Conservation (phyloP, 352 stramenopile genomes). For the Phytophthora rubi region DNA sequence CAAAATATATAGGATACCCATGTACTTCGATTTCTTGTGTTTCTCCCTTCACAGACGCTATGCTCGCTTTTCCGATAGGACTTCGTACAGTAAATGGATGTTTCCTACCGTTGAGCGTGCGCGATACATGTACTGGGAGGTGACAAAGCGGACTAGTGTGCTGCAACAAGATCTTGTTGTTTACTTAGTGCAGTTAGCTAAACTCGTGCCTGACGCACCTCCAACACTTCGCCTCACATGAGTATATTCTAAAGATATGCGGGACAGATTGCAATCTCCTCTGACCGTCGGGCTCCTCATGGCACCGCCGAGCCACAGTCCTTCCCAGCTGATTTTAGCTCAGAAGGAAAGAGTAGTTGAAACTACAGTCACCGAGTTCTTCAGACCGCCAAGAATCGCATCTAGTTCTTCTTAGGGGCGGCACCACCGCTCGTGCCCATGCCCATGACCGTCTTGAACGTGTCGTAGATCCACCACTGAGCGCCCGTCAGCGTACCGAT, state of each 20-base stretch:
- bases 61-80: no score
- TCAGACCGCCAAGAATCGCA: constrained; percentile 16
- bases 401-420: constrained; percentile 74
- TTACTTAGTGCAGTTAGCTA: constrained; percentile 33
- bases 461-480: constrained; percentile 98
- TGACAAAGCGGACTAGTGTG: background rate
- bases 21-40: background rate
- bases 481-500: constrained; percentile 96
- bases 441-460: constrained; percentile 93
- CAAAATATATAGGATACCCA: background rate
- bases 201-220: constrained; percentile 15
- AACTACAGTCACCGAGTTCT: constrained; percentile 19
- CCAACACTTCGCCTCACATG: constrained; percentile 19
- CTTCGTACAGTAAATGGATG: no score
- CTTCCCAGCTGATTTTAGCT: constrained; percentile 1
- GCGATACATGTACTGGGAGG: no score
- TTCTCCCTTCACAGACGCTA: background rate
- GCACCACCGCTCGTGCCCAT: constrained; percentile 91
- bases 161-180: constrained; percentile 23
- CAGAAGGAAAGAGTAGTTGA: constrained; percentile 6
- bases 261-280: constrained; percentile 12
- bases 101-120: no score
- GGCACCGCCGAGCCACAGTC: constrained; percentile 14
- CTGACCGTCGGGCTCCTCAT: constrained; percentile 26
- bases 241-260: constrained; percentile 31